These are phyloP conservation scores for Lasiosphaeria ovina DNA, from an alignment of 495 filamentous ascomycete species.

Conservation along the genomic window DNA sequence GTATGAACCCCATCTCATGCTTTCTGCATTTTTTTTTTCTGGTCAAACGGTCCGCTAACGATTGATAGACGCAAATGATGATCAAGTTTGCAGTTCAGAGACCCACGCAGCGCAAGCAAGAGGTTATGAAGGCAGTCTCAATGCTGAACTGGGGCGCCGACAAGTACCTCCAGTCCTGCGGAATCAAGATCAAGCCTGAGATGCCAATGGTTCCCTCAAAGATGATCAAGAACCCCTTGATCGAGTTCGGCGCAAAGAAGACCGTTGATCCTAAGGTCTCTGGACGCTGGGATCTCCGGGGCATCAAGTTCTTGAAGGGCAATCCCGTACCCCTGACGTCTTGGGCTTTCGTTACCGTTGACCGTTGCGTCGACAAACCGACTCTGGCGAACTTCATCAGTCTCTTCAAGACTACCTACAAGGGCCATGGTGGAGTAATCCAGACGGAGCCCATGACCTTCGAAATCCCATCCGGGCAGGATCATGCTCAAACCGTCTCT, in stretches of 20 bases:
- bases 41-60: not conserved
- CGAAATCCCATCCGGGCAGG: not conserved
- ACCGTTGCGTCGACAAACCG: constrained; percentile 27
- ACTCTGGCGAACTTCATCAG: constrained; percentile 57
- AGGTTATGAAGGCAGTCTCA: constrained; percentile 62
- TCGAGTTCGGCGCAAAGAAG: constrained; percentile 58
- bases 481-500: constrained; percentile 25
- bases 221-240: constrained; percentile 66
- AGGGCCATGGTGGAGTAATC: constrained; percentile 69
- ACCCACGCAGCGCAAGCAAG: constrained; percentile 58
- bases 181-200: constrained; percentile 59
- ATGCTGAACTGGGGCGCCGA: constrained; percentile 70
- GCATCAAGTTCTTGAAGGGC: constrained; percentile 65
- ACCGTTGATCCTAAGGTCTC: constrained; percentile 49
- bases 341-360: constrained; percentile 62
- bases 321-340: constrained; percentile 58
- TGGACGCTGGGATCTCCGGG: constrained; percentile 85
- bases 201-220: constrained; percentile 67
- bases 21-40: too few relatives aligned
- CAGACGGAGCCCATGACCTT: constrained; percentile 36
- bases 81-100: constrained; percentile 76
- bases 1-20: not conserved
- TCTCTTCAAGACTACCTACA: constrained; percentile 61
- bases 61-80: constrained; percentile 63
- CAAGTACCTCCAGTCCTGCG: constrained; percentile 62